Evolutionary conservation across 2,329 filamentous ascomycete genomes (phyloP).

Genomic region (Aspergillus hortae): DNA sequence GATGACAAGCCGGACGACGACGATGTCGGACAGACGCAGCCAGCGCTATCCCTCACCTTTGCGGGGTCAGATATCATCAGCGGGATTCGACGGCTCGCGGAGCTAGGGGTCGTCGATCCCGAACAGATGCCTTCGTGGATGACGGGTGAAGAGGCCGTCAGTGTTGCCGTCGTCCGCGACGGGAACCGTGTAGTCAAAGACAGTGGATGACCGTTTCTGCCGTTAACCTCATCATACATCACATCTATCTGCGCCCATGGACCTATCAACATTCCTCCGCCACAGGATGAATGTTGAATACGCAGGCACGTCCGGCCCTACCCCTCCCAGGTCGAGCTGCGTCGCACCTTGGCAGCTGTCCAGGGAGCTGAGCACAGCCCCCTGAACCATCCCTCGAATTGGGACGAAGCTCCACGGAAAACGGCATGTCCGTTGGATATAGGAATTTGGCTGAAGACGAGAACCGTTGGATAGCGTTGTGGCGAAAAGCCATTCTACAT

Average conservation of each 20-base stretch:
- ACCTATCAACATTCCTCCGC: neutral
- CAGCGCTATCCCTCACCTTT: slow-evolving; percentile 56
- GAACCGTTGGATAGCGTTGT: no score
- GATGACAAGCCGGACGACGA: slow-evolving; percentile 3
- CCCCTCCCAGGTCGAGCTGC: no score
- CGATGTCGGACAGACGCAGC: slow-evolving; percentile 7
- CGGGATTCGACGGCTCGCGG: slow-evolving; percentile 73
- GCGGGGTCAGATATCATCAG: slow-evolving; percentile 76
- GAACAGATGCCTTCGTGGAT: slow-evolving; percentile 83
- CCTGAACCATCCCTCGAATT: no score
- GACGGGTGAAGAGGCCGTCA: slow-evolving; percentile 82
- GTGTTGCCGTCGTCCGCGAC: slow-evolving; percentile 63
- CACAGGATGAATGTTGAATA: no score
- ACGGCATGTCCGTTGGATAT: no score
- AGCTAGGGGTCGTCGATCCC: slow-evolving; percentile 68
- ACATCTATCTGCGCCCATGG: neutral
- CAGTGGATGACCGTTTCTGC: slow-evolving; percentile 10
- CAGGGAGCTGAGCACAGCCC: no score
- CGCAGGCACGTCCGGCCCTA: no score
- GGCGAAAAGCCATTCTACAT: no score
- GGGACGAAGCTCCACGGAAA: no score
- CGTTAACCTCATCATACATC: neutral
- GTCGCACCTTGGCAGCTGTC: no score
- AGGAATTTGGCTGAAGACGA: no score
- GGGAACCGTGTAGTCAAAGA: slow-evolving; percentile 43